Base-by-base conservation (phyloP, 306 rosid genomes). In the Malus sylvestris region DNA sequence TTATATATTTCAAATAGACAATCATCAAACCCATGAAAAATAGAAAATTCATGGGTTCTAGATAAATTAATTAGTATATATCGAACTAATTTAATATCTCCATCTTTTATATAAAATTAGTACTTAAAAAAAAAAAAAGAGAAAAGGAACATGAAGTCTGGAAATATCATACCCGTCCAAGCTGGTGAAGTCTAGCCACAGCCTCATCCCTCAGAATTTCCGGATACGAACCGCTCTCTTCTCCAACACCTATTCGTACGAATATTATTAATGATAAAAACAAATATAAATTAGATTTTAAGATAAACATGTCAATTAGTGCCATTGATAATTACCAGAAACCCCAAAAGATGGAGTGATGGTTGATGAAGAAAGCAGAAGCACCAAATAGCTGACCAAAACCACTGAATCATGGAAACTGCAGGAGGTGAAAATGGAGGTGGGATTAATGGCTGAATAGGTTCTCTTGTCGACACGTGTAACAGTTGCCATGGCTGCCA, bases 171-270 rank as follows among this genome's bases (percentile, higher is more conserved):
- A 95, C 98, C 97, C 79, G 83, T 55, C 97, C 97, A 80, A 95
- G 93, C 81, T 87, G 87, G 46, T 81, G 61, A 68, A 95, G 95
- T 75, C 97, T 88, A 32, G 79, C 83, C 77, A 95, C 93, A 18
- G 97, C 97, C 52, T 95, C 98, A 60, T 90, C 97, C 85, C 93
- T 89, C 12, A 92, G 87, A 81, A 90, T 89, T 84, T 89, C 80
- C 20, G 83, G 85, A 79, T 82, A 89, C 92, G 89, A 83, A 85
- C 86, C 87, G 75, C 75, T 86, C 66, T 86, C 93, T 33, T 78
- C 83, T 70, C 75, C 89, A 74, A 71, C 84, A 70, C 91, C 93
- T 87, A 78, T 76, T 74, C 73, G 83, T 79, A 40, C 40, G 23
- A 72, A 27, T 58, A 49, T 72, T 62, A 72, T 35, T 27, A 22